phyloP scores from a whole-genome alignment of 1,284 basidiomycete genomes.

The Marasmius sp. region DNA sequence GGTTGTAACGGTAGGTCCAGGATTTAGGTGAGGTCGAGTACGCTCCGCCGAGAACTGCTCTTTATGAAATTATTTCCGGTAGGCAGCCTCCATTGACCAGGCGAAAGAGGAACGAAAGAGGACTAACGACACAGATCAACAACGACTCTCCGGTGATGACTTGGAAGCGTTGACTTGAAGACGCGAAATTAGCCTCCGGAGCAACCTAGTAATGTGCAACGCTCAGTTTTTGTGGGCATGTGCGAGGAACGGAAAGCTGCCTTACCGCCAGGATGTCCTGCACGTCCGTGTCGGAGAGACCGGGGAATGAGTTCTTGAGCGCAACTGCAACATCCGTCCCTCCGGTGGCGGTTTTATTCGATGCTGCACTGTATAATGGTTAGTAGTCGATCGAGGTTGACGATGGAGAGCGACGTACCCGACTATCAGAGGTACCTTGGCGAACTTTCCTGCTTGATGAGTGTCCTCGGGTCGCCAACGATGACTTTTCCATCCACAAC shows the following conservation, averaged over 20 bases:
- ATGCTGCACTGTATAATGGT: slow-evolving; percentile 2
- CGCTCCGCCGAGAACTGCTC: not conserved
- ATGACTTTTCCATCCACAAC: slow-evolving; percentile 52
- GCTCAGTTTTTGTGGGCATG: too few relatives aligned
- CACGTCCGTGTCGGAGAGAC: slow-evolving; percentile 1
- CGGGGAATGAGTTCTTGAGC: slow-evolving; percentile 5
- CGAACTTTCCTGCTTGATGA: slow-evolving; percentile 42
- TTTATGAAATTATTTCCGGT: not conserved
- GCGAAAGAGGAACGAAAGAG: not conserved
- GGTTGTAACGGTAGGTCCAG: too few relatives aligned
- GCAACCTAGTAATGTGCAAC: slow-evolving; percentile 18
- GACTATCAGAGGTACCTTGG: slow-evolving; percentile 53
- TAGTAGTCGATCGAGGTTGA: not conserved
- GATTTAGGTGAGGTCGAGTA: too few relatives aligned
- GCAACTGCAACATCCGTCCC: slow-evolving; percentile 6
- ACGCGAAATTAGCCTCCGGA: slow-evolving; percentile 39
- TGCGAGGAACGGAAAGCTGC: not conserved
- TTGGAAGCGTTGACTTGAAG: slow-evolving; percentile 36
- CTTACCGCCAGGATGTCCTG: slow-evolving; percentile 4
- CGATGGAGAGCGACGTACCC: slow-evolving; percentile 39
- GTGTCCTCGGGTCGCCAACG: slow-evolving; percentile 44
- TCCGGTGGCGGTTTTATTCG: slow-evolving; percentile 11
- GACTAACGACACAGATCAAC: slow-evolving; percentile 49
- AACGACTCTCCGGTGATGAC: slow-evolving; percentile 47
- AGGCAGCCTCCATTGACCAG: not conserved